Conservation (phyloP, 2,329 filamentous ascomycete genomes). For the Penicillium sp. region DNA sequence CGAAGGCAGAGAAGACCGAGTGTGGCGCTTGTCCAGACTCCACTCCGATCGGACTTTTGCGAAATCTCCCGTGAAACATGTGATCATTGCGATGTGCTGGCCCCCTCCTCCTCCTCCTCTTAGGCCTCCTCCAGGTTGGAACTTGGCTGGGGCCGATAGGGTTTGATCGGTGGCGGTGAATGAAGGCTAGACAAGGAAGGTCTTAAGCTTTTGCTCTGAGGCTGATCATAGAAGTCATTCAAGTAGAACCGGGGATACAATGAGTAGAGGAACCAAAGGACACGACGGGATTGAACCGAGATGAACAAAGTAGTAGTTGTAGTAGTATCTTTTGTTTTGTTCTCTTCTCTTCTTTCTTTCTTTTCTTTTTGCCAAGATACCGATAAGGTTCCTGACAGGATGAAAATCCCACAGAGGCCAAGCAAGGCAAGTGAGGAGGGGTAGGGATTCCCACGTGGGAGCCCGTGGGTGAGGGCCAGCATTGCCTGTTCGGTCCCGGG, state of each 20-base stretch:
- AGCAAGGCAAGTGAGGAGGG: constrained; percentile 18
- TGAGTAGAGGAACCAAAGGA: not conserved
- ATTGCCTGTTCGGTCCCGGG: constrained; percentile 22
- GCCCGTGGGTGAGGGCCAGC: constrained; percentile 19
- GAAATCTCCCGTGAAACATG: constrained; percentile 20
- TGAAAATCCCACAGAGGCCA: not conserved
- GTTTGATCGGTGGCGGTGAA: constrained; percentile 9
- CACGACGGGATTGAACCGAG: not conserved
- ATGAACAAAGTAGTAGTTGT: too few species aligned
- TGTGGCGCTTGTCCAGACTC: constrained; percentile 15
- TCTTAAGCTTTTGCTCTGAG: not conserved
- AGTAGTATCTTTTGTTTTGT: not conserved
- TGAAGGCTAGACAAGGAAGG: constrained; percentile 1
- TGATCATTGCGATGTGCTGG: constrained; percentile 12
- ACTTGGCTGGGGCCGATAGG: not conserved
- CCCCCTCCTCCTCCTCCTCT: not conserved
- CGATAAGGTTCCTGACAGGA: constrained; percentile 24
- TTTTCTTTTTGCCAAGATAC: constrained; percentile 14
- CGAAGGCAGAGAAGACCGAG: not conserved
- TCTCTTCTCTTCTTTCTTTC: not conserved
- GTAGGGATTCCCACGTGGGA: constrained; percentile 27
- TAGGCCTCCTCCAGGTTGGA: not conserved
- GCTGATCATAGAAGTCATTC: not conserved
- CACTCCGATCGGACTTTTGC: constrained; percentile 13
- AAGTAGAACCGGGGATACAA: not conserved